phyloP scores from a whole-genome alignment of 495 filamentous ascomycete species.

The Acidomyces sp. region DNA sequence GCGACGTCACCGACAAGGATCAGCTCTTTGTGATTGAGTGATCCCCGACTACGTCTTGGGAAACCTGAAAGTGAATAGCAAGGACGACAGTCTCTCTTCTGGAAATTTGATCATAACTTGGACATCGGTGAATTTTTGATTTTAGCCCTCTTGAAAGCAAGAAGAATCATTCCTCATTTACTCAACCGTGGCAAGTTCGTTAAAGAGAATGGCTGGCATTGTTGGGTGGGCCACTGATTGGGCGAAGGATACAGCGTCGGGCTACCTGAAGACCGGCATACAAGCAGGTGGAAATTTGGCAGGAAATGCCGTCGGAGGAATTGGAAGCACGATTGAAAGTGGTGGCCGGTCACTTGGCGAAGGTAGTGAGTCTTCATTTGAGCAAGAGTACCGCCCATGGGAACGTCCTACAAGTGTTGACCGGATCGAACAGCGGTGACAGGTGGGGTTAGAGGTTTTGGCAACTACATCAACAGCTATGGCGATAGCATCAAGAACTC shows the following conservation, averaged over 20 bases:
- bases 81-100: too few relatives aligned
- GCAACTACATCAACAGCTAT: conserved; percentile 16
- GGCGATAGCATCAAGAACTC: conserved; percentile 16
- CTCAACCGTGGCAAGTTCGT: too few relatives aligned
- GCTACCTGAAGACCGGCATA: conserved; percentile 15
- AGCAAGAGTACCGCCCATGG: too few relatives aligned
- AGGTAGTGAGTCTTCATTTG: conserved; percentile 13
- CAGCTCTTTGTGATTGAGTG: too few relatives aligned
- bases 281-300: conserved; percentile 16
- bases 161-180: too few relatives aligned
- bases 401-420: too few relatives aligned
- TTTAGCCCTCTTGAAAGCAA: too few relatives aligned
- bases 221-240: conserved; percentile 7
- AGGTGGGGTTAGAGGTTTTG: conserved; percentile 16
- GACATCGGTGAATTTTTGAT: too few relatives aligned
- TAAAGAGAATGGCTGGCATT: conserved; percentile 17
- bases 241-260: conserved; percentile 10
- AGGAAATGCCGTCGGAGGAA: conserved; percentile 16
- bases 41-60: too few relatives aligned
- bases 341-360: conserved; percentile 7
- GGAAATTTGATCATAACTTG: too few relatives aligned
- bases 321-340: conserved; percentile 13
- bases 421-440: conserved; percentile 14
- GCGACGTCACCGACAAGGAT: too few relatives aligned
- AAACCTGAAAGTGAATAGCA: too few relatives aligned